Evolutionary conservation across 2,329 filamentous ascomycete species (phyloP).

Genomic region (Daldinia sp.): DNA sequence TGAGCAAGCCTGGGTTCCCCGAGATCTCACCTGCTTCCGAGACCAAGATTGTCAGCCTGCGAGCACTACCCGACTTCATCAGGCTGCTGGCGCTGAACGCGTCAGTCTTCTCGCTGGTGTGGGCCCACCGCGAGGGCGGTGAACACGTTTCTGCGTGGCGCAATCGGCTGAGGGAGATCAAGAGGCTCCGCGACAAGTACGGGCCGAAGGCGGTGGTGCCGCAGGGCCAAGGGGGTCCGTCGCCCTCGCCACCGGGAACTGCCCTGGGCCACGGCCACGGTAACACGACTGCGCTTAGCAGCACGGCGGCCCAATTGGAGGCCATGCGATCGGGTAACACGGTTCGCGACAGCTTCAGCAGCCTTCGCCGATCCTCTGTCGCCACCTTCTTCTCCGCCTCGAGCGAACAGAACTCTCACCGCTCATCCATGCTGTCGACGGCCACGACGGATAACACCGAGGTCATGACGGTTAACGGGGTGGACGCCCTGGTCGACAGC

Average conservation of each 20-base stretch:
- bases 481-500: slow-evolving; percentile 59
- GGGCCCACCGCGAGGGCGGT: slow-evolving; percentile 79
- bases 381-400: slow-evolving; percentile 72
- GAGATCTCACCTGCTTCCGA: slow-evolving; percentile 91
- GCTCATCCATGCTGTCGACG: slow-evolving; percentile 69
- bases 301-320: slow-evolving; percentile 52
- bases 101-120: slow-evolving; percentile 93
- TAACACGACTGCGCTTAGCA: slow-evolving; percentile 47
- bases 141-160: slow-evolving; percentile 93
- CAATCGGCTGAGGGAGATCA: slow-evolving; percentile 86
- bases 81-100: slow-evolving; percentile 92
- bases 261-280: slow-evolving; percentile 48
- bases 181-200: slow-evolving; percentile 79
- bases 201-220: slow-evolving; percentile 55
- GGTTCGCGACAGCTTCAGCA: slow-evolving; percentile 71
- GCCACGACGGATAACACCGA: slow-evolving; percentile 69
- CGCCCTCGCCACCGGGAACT: slow-evolving; percentile 51
- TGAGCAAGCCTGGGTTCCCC: slow-evolving; percentile 89
- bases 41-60: slow-evolving; percentile 87
- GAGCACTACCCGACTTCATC: slow-evolving; percentile 85
- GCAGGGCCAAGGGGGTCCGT: slow-evolving; percentile 38
- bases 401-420: slow-evolving; percentile 68
- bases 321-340: slow-evolving; percentile 60
- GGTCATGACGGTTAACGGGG: slow-evolving; percentile 51
- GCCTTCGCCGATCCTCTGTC: slow-evolving; percentile 71